A percentile compares a stretch with the other conserved stretches of the same genome.
phyloP scores from a whole-genome alignment of 306 rosid species.

The Cucurbita maxima region DNA sequence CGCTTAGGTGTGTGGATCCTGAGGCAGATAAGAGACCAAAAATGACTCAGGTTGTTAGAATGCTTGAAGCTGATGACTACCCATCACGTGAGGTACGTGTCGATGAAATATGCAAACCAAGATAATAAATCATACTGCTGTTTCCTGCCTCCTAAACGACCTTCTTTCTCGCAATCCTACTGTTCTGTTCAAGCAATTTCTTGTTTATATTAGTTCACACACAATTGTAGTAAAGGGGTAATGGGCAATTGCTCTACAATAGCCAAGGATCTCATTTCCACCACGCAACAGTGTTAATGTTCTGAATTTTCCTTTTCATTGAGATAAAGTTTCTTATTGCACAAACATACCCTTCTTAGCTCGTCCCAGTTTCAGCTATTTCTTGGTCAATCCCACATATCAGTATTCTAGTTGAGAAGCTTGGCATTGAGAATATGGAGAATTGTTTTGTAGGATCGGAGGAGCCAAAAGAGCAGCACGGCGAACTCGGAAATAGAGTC shows the following conservation, averaged over 20 bases:
- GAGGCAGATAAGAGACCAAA: constrained; percentile 78
- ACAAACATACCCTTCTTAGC: background rate
- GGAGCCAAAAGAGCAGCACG: constrained; percentile 59
- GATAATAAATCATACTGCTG: background rate
- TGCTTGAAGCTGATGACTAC: constrained; percentile 88
- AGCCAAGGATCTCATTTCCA: background rate
- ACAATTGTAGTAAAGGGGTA: background rate
- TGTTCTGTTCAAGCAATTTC: background rate
- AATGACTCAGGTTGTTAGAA: constrained; percentile 87
- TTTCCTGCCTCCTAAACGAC: background rate
- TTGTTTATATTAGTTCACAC: background rate
- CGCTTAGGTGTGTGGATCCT: constrained; percentile 84
- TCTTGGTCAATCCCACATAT: background rate
- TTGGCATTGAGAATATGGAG: background rate
- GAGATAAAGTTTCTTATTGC: background rate
- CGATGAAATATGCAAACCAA: background rate
- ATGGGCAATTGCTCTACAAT: background rate
- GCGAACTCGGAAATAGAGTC: constrained; percentile 61
- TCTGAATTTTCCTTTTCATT: background rate
- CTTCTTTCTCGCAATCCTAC: background rate
- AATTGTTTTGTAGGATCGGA: constrained; percentile 52
- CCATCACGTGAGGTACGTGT: constrained; percentile 80
- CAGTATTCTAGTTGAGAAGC: background rate
- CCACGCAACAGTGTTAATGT: background rate
- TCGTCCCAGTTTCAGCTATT: background rate